Evolutionary conservation across 495 filamentous ascomycete species (phyloP).

Genomic region (Arthonia radiata): DNA sequence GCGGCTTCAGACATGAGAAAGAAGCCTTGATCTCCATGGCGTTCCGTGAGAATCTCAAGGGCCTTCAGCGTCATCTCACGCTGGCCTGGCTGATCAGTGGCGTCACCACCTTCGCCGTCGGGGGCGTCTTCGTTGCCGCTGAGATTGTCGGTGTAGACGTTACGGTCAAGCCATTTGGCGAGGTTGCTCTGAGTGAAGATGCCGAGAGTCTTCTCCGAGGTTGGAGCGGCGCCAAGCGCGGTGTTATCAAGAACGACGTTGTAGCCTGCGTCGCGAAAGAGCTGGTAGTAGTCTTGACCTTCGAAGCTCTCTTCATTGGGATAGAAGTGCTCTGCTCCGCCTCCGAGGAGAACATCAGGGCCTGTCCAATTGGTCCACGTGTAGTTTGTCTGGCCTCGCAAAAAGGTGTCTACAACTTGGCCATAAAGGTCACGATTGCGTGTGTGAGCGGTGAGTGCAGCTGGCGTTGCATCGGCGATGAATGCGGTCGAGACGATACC

Average conservation of each 20-base stretch:
- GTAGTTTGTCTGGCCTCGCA: conserved; percentile 24
- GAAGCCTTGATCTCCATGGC: conserved; percentile 38
- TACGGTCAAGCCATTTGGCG: conserved; percentile 48
- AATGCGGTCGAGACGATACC: conserved; percentile 41
- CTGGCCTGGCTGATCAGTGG: conserved; percentile 42
- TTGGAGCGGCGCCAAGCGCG: conserved; percentile 23
- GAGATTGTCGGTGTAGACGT: conserved; percentile 37
- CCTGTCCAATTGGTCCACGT: conserved; percentile 41
- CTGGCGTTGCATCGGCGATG: conserved; percentile 50
- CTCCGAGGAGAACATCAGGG: conserved; percentile 48
- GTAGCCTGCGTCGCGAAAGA: conserved; percentile 40
- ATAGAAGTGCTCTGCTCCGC: conserved; percentile 48
- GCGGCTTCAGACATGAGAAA: conserved; percentile 58
- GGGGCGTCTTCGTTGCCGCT: conserved; percentile 33
- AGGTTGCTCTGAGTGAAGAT: conserved; percentile 42
- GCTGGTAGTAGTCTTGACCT: conserved; percentile 39
- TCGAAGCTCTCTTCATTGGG: conserved; percentile 17
- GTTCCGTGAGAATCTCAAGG: conserved; percentile 38
- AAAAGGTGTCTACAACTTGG: conserved; percentile 32
- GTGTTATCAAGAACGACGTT: conserved; percentile 41
- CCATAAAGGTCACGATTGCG: conserved; percentile 34
- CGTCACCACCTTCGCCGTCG: conserved; percentile 27
- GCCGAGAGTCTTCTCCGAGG: conserved; percentile 32
- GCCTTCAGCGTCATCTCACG: conserved; percentile 68
- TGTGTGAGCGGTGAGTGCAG: conserved; percentile 39